Base-by-base conservation (phyloP, 2,329 filamentous ascomycete species). In the Podosphaera fusca region DNA sequence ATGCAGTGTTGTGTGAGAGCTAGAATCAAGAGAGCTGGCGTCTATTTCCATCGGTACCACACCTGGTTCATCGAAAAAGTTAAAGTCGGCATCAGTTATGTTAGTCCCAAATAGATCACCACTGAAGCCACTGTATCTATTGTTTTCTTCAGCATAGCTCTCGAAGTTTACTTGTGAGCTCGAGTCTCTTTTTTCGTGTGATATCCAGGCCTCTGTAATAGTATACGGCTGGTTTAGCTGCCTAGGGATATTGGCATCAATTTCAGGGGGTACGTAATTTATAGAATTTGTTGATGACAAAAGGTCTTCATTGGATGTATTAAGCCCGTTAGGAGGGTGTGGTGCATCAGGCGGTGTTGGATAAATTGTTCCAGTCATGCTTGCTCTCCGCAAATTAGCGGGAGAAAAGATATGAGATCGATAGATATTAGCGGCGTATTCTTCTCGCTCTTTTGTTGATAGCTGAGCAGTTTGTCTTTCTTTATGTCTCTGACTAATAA, bases 51-150 rank as follows among this genome's bases (percentile, higher is more conserved):
- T 57, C n/a, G 62, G 57, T 35, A 64, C 50, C 51, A 55, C 65
- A 58, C 68, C 71, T 58, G 73, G 73, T 59, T 84, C 81, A 63
- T 90, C 85, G 62, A 90, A 90, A 67, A 89, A 90, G 66, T 78
- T 86, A 66, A 90, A 90, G 65, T 92, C 86, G 4, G 80, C 85
- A 62, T 92, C 86, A 0, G 83, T 88, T n/a, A 90, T 75, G 61
- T 81, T 71, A 38, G 70, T 78, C n/a, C 76, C 80, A 68, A 86
- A 87, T 62, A 83, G 77, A 61, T 86, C 82, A 7, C 76, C 78
- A 10, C 80, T 80, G 61, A 85, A 73, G 57, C 85, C 82, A 29
- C 76, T 81, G 64, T 86, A 85, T 4, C 87, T 70, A 62, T 74
- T 71, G 31, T 75, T 75, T 36, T 61, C 64, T 51, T 65, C 65